These are phyloP conservation scores for Kalmusia sp. DNA, from an alignment of 2,329 filamentous ascomycete genomes.

Conservation along the genomic window DNA sequence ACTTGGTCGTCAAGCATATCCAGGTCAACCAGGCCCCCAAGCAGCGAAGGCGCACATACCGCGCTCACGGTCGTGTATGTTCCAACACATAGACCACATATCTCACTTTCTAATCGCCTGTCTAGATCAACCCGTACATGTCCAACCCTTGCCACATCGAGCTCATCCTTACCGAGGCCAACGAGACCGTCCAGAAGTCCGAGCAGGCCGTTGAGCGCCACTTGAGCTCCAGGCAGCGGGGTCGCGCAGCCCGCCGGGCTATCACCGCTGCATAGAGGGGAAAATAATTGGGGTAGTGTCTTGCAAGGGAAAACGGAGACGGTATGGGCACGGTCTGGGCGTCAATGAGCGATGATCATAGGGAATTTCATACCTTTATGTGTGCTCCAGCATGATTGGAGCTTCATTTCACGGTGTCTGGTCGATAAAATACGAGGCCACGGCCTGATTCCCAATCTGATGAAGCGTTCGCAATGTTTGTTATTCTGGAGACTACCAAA, in stretches of 20 bases:
- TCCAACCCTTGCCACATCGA: constrained; percentile 99
- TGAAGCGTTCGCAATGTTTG: neutral
- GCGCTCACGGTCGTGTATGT: constrained; percentile 99
- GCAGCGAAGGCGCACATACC: constrained; percentile 99
- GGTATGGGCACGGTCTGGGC: constrained; percentile 47
- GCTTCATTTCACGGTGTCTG: constrained; percentile 48
- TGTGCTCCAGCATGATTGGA: constrained; percentile 44
- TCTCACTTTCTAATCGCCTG: constrained; percentile 8
- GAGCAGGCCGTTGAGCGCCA: constrained; percentile 72
- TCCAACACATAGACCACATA: constrained; percentile 7
- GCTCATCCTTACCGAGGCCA: constrained; percentile 97
- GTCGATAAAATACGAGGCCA: constrained; percentile 45
- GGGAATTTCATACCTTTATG: constrained; percentile 47
- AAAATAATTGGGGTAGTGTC: constrained; percentile 20
- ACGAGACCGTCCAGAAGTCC: constrained; percentile 94
- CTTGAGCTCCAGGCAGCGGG: constrained; percentile 92
- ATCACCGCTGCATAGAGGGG: constrained; percentile 62
- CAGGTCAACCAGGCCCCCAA: constrained; percentile 99
- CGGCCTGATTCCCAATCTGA: constrained; percentile 36
- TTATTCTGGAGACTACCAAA: constrained; percentile 4
- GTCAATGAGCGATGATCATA: constrained; percentile 50
- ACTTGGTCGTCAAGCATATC: constrained; percentile 99
- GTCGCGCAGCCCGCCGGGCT: constrained; percentile 67
- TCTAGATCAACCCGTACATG: constrained; percentile 99
- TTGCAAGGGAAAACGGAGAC: constrained; percentile 34